Evolutionary conservation across 768 basidiomycete species (phyloP).

Genomic region (Xerocomellus chrysenteron): DNA sequence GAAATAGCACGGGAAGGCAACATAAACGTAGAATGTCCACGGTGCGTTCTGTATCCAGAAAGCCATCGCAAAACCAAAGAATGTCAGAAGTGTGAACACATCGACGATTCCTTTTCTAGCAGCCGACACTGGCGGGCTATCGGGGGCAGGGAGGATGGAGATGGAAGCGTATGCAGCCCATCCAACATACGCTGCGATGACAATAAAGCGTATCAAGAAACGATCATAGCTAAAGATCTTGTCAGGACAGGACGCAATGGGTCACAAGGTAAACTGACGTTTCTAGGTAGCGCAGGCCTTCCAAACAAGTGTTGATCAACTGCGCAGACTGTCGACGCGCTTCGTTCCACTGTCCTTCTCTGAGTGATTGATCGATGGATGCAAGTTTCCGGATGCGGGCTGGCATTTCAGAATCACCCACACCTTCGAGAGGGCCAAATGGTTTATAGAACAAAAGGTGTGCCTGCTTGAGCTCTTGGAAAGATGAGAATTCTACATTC

Average conservation of each 20-base stretch:
- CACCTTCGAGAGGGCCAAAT: slow-evolving; percentile 47
- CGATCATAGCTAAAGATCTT: slow-evolving; percentile 59
- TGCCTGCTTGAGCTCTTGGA: slow-evolving; percentile 57
- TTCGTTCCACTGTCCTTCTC: slow-evolving; percentile 41
- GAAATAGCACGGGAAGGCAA: slow-evolving; percentile 74
- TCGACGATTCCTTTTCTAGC: slow-evolving; percentile 11
- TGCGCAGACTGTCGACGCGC: slow-evolving; percentile 49
- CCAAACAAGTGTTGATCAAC: slow-evolving; percentile 53
- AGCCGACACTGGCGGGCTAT: slow-evolving; percentile 7
- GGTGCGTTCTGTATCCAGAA: slow-evolving; percentile 68
- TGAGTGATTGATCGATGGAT: slow-evolving; percentile 48
- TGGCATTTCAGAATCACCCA: slow-evolving; percentile 24
- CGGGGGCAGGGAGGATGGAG: slow-evolving; percentile 50
- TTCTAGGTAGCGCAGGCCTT: slow-evolving; percentile 75
- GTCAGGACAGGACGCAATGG: slow-evolving; percentile 5
- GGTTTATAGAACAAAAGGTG: slow-evolving; percentile 65
- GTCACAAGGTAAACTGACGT: slow-evolving; percentile 38
- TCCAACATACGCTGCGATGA: slow-evolving; percentile 69
- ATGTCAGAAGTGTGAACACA: slow-evolving; percentile 27
- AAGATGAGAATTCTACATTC: slow-evolving; percentile 1
- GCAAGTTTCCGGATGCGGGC: slow-evolving; percentile 37
- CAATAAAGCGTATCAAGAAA: slow-evolving; percentile 64
- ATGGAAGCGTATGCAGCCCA: slow-evolving; percentile 72
- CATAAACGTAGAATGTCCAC: slow-evolving; percentile 73
- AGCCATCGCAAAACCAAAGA: slow-evolving; percentile 41